Percentiles rank a stretch among this genome's conserved stretches.
phyloP scores from a whole-genome alignment of 768 basidiomycete genomes.

The Lyophyllum semitale region DNA sequence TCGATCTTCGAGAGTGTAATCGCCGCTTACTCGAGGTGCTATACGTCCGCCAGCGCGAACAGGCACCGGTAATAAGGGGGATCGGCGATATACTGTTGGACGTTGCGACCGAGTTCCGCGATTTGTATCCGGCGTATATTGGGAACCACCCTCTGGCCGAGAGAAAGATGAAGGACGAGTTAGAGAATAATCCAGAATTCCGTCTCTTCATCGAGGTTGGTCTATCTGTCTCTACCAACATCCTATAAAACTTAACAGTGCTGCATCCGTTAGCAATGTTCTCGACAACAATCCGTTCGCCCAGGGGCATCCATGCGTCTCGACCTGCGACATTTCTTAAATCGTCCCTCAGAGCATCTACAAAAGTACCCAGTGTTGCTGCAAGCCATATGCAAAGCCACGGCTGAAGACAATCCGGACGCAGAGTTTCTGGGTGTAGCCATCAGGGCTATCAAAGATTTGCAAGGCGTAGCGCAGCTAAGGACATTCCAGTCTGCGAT shows the following conservation, averaged over 20 bases:
- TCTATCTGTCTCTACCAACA: neutral
- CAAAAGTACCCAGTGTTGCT: constrained; percentile 85
- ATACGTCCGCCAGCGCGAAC: constrained; percentile 84
- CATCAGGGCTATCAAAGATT: constrained; percentile 75
- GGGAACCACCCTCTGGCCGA: constrained; percentile 86
- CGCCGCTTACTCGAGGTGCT: constrained; percentile 80
- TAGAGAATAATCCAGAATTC: constrained; percentile 81
- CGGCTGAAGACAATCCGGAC: constrained; percentile 79
- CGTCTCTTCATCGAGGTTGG: constrained; percentile 84
- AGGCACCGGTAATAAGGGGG: constrained; percentile 76
- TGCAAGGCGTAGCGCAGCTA: constrained; percentile 80
- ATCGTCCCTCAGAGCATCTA: constrained; percentile 80
- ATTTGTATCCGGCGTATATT: constrained; percentile 84
- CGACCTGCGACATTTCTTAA: constrained; percentile 79
- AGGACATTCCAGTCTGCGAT: constrained; percentile 90
- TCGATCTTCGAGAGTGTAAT: constrained; percentile 82
- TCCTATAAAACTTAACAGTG: neutral
- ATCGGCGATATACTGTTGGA: constrained; percentile 90
- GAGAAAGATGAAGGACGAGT: constrained; percentile 83
- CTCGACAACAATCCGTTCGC: constrained; percentile 41
- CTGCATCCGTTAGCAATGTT: constrained; percentile 38
- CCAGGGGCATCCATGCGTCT: constrained; percentile 42
- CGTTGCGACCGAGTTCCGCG: constrained; percentile 84
- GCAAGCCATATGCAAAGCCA: constrained; percentile 85
- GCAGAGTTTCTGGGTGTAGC: constrained; percentile 80